Percentiles rank a stretch among this genome's conserved stretches.
Evolutionary conservation across 208 protist species (phyloP).

Genomic region (Crithidia fasciculata): DNA sequence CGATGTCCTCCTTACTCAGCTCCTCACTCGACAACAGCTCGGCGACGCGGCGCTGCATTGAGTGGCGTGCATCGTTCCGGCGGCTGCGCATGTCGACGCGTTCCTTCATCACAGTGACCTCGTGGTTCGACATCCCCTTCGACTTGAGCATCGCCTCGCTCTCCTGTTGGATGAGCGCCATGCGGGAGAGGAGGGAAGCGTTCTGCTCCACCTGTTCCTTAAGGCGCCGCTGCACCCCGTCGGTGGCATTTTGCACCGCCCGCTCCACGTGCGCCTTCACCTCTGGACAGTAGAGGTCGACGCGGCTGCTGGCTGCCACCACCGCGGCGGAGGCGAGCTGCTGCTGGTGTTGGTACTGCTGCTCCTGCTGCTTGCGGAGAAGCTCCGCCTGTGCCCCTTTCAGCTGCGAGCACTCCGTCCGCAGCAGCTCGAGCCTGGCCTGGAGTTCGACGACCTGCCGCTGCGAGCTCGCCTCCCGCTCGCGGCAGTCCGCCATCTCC

Average conservation of each 20-base stretch:
- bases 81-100: constrained; percentile 35
- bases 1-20: constrained; percentile 58
- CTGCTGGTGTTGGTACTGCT: background rate
- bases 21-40: constrained; percentile 41
- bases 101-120: constrained; percentile 36
- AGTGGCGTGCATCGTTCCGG: constrained; percentile 32
- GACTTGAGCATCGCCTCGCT: constrained; percentile 38
- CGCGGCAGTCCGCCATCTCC: constrained; percentile 18
- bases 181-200: constrained; percentile 41
- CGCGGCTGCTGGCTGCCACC: background rate
- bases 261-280: constrained; percentile 43
- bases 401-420: constrained; percentile 27
- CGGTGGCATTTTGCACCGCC: constrained; percentile 38
- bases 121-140: constrained; percentile 25
- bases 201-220: constrained; percentile 51
- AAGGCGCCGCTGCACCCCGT: constrained; percentile 45
- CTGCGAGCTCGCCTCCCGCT: constrained; percentile 31
- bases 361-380: constrained; percentile 4
- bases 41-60: constrained; percentile 63
- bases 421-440: constrained; percentile 11
- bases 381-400: constrained; percentile 8
- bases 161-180: constrained; percentile 57
- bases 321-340: background rate
- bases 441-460: constrained; percentile 23
- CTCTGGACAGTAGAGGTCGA: constrained; percentile 32